Base-by-base conservation (phyloP, 345 rosid genomes). In the Acer campestre region DNA sequence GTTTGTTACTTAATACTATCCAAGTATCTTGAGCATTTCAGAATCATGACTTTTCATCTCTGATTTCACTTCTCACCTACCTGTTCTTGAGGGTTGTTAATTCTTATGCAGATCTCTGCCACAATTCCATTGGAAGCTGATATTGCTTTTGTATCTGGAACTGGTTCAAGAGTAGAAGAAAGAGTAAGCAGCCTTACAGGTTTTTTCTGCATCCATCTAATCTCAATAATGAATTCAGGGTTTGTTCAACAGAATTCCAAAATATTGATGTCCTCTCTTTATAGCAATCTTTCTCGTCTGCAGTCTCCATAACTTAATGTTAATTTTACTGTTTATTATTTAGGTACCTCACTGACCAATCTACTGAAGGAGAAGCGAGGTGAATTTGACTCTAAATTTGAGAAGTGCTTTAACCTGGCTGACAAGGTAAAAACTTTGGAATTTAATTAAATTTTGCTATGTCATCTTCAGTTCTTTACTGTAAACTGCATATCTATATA, bases 171-270 rank as follows among this genome's bases (percentile, higher is more conserved):
- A 65, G 81, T 80, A 63, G 88, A 93, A 77, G 87, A 86, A 72
- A 94, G 97, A 71, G 46, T 90, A 59, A 71, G 74, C 84, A 89
- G 80, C 81, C 93, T 95, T 67, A 86, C 94, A 90, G 98, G 98
- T 94, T 78, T 76, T 74, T 77, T 66, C 75, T 59, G 27, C 76
- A 66, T 75, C 65, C 59, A 42, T 69, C 61, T 58, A 31, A 63
- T 55, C 61, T 75, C 70, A 18, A 38, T 70, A 44, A 70, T 70
- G 71, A 51, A 70, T 38, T 62, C 62, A 25, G 23, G 10, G 2
- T 69, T 75, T 48, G 49, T 71, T 61, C 49, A 23, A 31, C 29
- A 68, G 22, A 63, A 51, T 73, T 77, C 49, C 61, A 62, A 48
- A 22, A 58, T 61, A 64, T 17, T 11, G 13, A 75, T 56, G 42